Conservation (phyloP, 1,139 yeast genomes). For the Yarrowia galli region DNA sequence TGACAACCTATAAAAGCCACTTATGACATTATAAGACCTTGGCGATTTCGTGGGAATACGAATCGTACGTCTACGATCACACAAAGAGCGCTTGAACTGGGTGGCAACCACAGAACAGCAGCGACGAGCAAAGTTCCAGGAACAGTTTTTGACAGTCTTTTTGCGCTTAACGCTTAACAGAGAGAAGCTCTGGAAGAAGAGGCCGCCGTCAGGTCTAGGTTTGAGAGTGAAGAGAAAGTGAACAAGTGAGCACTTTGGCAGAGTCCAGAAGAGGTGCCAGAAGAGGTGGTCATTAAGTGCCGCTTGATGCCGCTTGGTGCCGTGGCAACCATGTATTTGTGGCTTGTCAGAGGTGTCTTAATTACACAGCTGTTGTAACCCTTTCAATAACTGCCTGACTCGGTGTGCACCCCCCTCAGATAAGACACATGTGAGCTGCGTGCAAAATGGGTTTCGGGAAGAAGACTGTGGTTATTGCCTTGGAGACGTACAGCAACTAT, state of each 20-base stretch:
- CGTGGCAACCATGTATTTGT: too few species aligned
- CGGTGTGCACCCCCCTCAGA: neutral
- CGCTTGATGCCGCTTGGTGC: neutral
- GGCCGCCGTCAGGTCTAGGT: slow-evolving; percentile 33
- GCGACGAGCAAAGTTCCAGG: slow-evolving; percentile 27
- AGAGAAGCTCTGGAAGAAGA: neutral
- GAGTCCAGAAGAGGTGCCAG: too few species aligned
- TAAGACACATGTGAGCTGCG: slow-evolving; percentile 3
- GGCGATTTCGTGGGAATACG: slow-evolving; percentile 8
- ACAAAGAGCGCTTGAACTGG: too few species aligned
- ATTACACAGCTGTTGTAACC: too few species aligned
- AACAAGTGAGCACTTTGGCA: neutral
- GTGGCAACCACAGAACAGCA: neutral
- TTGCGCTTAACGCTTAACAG: too few species aligned
- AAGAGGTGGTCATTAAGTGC: too few species aligned
- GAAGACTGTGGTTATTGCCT: neutral
- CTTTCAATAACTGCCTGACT: too few species aligned
- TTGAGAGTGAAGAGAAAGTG: neutral
- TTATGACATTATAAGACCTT: neutral
- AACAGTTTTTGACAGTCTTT: too few species aligned
- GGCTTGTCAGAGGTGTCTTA: neutral
- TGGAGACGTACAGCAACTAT: neutral
- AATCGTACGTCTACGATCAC: slow-evolving; percentile 17
- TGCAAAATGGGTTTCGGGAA: slow-evolving; percentile 14
- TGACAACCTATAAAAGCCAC: slow-evolving; percentile 14